Evolutionary conservation across 768 basidiomycete species (phyloP), one percentile per base, ranked within the genome.

Genomic region (Agaricus sinodeliciosus): DNA sequence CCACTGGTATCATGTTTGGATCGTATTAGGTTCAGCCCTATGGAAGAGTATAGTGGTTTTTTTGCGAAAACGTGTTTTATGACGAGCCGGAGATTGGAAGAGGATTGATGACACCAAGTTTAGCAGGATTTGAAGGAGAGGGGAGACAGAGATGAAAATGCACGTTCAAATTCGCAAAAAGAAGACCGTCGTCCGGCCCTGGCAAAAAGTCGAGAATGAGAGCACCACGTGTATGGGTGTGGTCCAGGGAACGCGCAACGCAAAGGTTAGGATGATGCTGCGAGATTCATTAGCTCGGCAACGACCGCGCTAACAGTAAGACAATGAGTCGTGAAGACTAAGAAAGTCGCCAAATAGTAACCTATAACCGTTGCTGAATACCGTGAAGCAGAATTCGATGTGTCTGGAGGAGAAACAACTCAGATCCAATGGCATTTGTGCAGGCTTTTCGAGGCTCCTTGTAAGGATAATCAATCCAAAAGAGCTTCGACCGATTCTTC

Each of bases 311-410:
- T 79, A 47, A 19, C 39, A 19, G 46, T 22, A 7, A 22, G n/a
- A n/a, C n/a, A 27, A 5, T 43, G 9, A n/a, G 43, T 35, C 42
- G 43, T 18, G 9, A 51, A 19, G 44, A 39, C 22, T 8, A 43
- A 22, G 11, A 18, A 47, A 41, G 12, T 9, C 26, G 3, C 9
- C n/a, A n/a, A 36, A 2, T 27, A 15, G 25, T n/a, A n/a, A n/a
- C n/a, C n/a, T n/a, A 57, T 60, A 40, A 74, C 76, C 78, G 37
- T 78, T 78, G 0, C 77, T 78, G 54, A 80, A 80, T 9, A 65
- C n/a, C 59, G 43, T 80, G 78, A 0, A 73, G 63, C 12, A 80
- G 62, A 15, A 78, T 62, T 15, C 72, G 65, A 28, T 69, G 69
- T 8, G 53, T 40, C 12, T 57, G 50, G 40, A 49, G n/a, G 43